phyloP scores from a whole-genome alignment of 2,329 filamentous ascomycete species.

The Botryotinia calthae region DNA sequence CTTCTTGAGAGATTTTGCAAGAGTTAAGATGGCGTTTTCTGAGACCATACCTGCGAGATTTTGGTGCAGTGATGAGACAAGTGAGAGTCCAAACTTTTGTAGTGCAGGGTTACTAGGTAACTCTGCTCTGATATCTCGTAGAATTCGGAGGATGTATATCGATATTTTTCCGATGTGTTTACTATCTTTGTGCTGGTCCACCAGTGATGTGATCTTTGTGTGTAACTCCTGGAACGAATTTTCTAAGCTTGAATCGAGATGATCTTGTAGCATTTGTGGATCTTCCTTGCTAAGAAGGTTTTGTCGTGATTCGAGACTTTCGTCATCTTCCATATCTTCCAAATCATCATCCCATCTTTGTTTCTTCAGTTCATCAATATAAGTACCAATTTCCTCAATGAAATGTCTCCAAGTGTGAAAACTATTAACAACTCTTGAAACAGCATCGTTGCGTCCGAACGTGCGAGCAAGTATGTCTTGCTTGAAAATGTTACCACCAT shows the following conservation, averaged over 20 bases:
- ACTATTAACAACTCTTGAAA: constrained; percentile 58
- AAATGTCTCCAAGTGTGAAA: constrained; percentile 74
- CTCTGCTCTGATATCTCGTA: constrained; percentile 70
- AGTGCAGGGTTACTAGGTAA: constrained; percentile 55
- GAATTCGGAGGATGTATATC: constrained; percentile 68
- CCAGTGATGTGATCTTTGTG: constrained; percentile 51
- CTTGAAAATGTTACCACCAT: constrained; percentile 67
- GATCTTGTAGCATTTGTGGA: constrained; percentile 59
- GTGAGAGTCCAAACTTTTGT: constrained; percentile 55
- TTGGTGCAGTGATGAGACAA: constrained; percentile 64
- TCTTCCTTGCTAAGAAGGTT: constrained; percentile 70
- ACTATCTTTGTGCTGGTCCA: constrained; percentile 47
- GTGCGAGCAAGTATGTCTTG: constrained; percentile 65
- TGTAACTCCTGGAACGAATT: constrained; percentile 59
- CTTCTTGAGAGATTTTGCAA: constrained; percentile 45
- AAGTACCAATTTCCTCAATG: constrained; percentile 62
- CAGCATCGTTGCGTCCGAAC: constrained; percentile 67
- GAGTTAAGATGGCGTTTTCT: constrained; percentile 48
- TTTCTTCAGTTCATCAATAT: constrained; percentile 63
- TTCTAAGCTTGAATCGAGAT: constrained; percentile 54
- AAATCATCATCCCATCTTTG: constrained; percentile 75
- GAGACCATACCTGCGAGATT: constrained; percentile 56
- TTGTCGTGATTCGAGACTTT: constrained; percentile 65
- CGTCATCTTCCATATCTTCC: constrained; percentile 68
- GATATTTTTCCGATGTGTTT: constrained; percentile 52